Percentiles rank a stretch among this genome's conserved stretches.
phyloP scores from a whole-genome alignment of 2,329 filamentous ascomycete species.

The Botryotinia narcissicola region DNA sequence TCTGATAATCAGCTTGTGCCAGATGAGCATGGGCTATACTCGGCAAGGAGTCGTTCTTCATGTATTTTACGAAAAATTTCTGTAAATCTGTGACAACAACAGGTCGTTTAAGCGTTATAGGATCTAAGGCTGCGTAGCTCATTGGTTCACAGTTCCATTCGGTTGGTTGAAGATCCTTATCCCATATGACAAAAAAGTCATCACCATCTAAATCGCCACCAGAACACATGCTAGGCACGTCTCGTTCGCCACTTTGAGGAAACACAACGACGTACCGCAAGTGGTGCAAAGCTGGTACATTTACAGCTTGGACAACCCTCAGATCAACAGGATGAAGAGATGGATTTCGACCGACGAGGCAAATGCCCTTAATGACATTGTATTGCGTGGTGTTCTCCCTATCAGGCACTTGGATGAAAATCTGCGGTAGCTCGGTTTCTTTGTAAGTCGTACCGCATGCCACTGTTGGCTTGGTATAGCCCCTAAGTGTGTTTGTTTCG shows the following conservation, averaged over 20 bases:
- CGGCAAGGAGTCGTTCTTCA: slow-evolving; percentile 83
- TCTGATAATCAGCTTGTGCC: slow-evolving; percentile 65
- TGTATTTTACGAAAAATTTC: slow-evolving; percentile 85
- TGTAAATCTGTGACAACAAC: slow-evolving; percentile 73
- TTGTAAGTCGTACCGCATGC: slow-evolving; percentile 39
- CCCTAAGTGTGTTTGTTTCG: slow-evolving; percentile 73
- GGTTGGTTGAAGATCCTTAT: slow-evolving; percentile 66
- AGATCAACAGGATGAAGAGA: slow-evolving; percentile 92
- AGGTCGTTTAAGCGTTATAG: slow-evolving; percentile 54
- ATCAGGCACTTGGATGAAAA: slow-evolving; percentile 80
- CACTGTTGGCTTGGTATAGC: slow-evolving; percentile 56
- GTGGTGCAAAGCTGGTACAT: slow-evolving; percentile 70
- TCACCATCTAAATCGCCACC: slow-evolving; percentile 95
- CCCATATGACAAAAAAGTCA: slow-evolving; percentile 94
- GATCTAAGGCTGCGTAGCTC: slow-evolving; percentile 64
- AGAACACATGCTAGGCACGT: slow-evolving; percentile 90
- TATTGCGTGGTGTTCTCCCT: slow-evolving; percentile 52
- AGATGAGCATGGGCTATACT: slow-evolving; percentile 81
- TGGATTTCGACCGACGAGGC: slow-evolving; percentile 85
- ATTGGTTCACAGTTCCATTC: slow-evolving; percentile 74
- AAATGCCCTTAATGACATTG: slow-evolving; percentile 70
- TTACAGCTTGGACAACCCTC: slow-evolving; percentile 79
- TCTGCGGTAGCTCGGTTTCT: slow-evolving; percentile 66
- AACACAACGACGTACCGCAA: slow-evolving; percentile 85
- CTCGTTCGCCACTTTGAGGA: slow-evolving; percentile 76